Conservation (phyloP, 208 protist genomes). For the Leishmania major region DNA sequence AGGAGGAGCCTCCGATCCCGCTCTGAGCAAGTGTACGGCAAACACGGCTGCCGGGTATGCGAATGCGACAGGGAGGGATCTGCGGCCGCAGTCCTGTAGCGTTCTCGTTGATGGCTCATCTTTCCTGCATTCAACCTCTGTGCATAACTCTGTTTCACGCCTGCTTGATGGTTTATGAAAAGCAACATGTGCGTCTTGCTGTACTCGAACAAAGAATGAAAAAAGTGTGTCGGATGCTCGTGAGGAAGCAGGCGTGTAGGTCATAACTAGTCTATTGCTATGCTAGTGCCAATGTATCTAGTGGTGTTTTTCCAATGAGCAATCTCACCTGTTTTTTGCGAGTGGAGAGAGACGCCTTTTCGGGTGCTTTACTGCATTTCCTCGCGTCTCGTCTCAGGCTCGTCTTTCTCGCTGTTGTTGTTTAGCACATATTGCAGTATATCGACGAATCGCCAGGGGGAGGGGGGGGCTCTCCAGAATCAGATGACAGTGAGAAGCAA, state of each 20-base stretch:
- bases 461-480: not conserved
- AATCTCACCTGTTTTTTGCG: not conserved
- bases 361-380: not conserved
- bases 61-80: not conserved
- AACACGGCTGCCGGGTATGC: not conserved
- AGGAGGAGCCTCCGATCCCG: slow-evolving; percentile 43
- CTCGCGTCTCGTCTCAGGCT: not conserved
- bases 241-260: not conserved
- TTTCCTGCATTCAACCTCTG: not conserved
- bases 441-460: not conserved
- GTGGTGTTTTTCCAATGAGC: not conserved
- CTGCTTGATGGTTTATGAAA: not conserved
- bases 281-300: not conserved
- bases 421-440: not conserved
- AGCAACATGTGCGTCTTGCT: not conserved
- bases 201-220: too few relatives aligned
- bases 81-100: not conserved
- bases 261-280: not conserved
- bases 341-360: not conserved
- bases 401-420: not conserved
- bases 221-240: not conserved
- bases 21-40: slow-evolving; percentile 10
- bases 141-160: not conserved
- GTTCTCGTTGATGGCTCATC: not conserved
- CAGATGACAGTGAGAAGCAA: not conserved